phyloP scores from a whole-genome alignment of 495 filamentous ascomycete species.

The Aspergillus cavernicola region DNA sequence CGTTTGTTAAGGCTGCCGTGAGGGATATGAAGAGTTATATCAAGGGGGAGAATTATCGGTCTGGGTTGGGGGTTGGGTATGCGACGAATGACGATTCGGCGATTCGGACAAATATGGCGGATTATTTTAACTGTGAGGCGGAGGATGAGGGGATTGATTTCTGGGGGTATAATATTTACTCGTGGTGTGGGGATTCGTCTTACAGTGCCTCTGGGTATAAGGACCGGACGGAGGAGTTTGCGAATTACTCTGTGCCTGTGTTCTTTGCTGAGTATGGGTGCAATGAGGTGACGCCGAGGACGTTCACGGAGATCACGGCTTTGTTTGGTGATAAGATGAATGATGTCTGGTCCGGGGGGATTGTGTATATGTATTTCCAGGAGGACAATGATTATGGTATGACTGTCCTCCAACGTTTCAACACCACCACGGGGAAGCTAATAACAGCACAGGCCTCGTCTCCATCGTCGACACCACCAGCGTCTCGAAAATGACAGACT shows the following conservation, averaged over 20 bases:
- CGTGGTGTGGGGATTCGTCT: constrained; percentile 85
- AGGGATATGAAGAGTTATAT: constrained; percentile 95
- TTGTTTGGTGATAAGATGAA: constrained; percentile 82
- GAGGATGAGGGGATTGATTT: constrained; percentile 71
- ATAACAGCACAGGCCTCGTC: constrained; percentile 56
- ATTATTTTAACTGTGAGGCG: constrained; percentile 90
- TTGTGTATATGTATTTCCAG: constrained; percentile 97
- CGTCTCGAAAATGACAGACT: constrained; percentile 67
- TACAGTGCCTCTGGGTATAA: constrained; percentile 73
- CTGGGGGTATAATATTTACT: constrained; percentile 99
- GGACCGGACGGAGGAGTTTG: constrained; percentile 75
- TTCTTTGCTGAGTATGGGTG: constrained; percentile 99
- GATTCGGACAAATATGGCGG: constrained; percentile 73
- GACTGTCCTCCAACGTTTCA: constrained; percentile 14
- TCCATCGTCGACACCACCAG: constrained; percentile 55
- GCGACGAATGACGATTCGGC: constrained; percentile 84
- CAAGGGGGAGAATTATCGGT: constrained; percentile 66
- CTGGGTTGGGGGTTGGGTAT: constrained; percentile 80
- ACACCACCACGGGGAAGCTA: not conserved
- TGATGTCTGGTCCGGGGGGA: constrained; percentile 83
- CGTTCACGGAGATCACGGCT: constrained; percentile 81
- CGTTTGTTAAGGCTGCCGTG: constrained; percentile 94
- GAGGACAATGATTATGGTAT: constrained; percentile 85
- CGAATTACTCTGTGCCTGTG: constrained; percentile 80
- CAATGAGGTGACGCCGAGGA: constrained; percentile 70